Base-by-base conservation (phyloP, 2,329 filamentous ascomycete species). In the Aspergillus bombycis region DNA sequence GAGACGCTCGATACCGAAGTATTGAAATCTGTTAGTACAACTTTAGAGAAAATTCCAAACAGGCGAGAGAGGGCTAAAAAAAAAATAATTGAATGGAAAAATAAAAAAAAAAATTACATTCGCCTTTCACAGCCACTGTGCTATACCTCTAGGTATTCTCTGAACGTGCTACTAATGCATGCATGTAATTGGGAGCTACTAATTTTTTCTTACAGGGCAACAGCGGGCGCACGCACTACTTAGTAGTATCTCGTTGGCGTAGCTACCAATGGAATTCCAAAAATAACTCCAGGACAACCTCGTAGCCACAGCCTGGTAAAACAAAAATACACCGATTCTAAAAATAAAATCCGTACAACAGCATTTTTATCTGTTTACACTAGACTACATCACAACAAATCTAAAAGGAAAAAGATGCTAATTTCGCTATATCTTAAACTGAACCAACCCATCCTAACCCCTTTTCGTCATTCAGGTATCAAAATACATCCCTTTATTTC, bases 401-500 rank as follows among this genome's bases (percentile, higher is more conserved):
- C n/a, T 46, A 30, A 12, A 58, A n/a, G 14, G 19, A 2, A 41
- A 41, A 61, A 60, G 28, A 56, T 62, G 63, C 61, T 66, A 59
- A 60, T 58, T 36, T 66, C 63, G 60, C 66, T 65, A 66, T 56
- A 64, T 60, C 61, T 57, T 58, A 58, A 52, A 60, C 53, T 62
- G 64, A 61, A 58, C 43, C 55, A 63, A 66, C 52, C 58, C 50
- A 52, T 34, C 30, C 28, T 57, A 19, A 46, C 21, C 48, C 21
- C 19, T 28, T 53, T 28, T 43, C 14, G 58, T 41, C 26, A 38
- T 30, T 19, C 38, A 45, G 21, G 36, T 41, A 53, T 54, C 46
- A 26, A 59, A 41, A 10, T 58, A 32, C 58, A 59, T 50, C 54
- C 64, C 52, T 70, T 67, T 82, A 85, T 75, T 88, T 86, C 78